Conservation (phyloP, 1,139 yeast species). For the Chernovozyma sophiae-reginae region DNA sequence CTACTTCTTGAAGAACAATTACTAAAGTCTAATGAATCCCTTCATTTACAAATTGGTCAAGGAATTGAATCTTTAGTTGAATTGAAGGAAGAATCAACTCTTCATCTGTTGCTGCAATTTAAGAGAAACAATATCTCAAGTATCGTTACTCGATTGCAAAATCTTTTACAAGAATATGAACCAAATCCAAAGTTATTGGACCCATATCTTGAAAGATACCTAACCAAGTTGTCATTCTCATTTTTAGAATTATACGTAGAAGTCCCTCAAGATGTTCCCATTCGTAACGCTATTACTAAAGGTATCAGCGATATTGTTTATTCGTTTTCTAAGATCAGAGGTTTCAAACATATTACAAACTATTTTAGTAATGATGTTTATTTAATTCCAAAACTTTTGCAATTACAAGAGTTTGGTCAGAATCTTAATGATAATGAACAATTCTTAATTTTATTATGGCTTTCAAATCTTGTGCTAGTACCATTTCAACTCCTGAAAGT, state of each 20-base stretch:
- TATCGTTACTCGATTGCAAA: constrained; percentile 5
- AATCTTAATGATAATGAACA: constrained; percentile 48
- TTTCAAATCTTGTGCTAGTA: constrained; percentile 59
- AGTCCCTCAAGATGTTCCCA: not conserved
- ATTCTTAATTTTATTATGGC: constrained; percentile 68
- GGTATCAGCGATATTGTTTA: constrained; percentile 42
- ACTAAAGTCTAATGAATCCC: constrained; percentile 1
- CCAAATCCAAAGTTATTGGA: constrained; percentile 54
- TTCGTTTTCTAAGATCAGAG: constrained; percentile 60
- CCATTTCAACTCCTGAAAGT: constrained; percentile 62
- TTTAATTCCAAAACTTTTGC: constrained; percentile 37
- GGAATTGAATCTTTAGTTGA: not conserved
- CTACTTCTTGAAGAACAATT: constrained; percentile 7
- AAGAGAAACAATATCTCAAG: not conserved
- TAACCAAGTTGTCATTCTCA: constrained; percentile 23
- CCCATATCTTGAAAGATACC: constrained; percentile 26
- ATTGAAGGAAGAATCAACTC: not conserved
- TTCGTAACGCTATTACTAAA: not conserved
- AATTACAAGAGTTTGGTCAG: constrained; percentile 11
- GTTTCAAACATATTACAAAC: constrained; percentile 54
- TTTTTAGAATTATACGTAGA: constrained; percentile 17
- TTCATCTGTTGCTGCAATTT: not conserved
- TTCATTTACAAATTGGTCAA: constrained; percentile 1
- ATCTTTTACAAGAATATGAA: constrained; percentile 44
- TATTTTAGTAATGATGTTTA: constrained; percentile 60